Conservation (phyloP, 1,139 yeast species). For the Yamadazyma siamensis region DNA sequence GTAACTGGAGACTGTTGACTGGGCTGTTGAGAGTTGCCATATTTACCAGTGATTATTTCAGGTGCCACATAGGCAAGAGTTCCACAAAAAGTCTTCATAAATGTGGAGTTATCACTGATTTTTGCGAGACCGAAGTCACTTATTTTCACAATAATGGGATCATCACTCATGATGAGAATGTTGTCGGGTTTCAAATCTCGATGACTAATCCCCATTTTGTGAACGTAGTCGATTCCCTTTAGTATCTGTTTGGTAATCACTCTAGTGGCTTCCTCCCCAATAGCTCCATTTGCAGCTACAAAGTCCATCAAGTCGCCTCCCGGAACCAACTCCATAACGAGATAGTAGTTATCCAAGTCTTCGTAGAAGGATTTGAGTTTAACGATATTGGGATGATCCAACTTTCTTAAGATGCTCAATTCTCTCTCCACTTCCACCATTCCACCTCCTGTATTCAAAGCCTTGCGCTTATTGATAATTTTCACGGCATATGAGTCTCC, state of each 20-base stretch:
- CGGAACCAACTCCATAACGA: constrained; percentile 92
- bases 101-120: constrained; percentile 70
- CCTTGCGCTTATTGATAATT: constrained; percentile 78
- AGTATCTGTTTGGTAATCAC: constrained; percentile 82
- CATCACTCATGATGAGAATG: constrained; percentile 84
- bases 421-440: constrained; percentile 78
- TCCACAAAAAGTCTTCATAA: constrained; percentile 87
- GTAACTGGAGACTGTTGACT: constrained; percentile 11
- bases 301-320: constrained; percentile 99
- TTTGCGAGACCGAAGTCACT: constrained; percentile 93
- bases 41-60: constrained; percentile 78
- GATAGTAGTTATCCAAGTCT: constrained; percentile 73
- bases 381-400: constrained; percentile 85
- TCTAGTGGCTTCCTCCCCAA: constrained; percentile 85
- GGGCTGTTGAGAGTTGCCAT: constrained; percentile 28
- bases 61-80: constrained; percentile 93
- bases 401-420: constrained; percentile 67
- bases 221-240: constrained; percentile 83
- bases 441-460: constrained; percentile 68
- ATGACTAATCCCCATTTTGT: constrained; percentile 84
- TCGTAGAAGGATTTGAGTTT: constrained; percentile 79
- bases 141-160: constrained; percentile 83
- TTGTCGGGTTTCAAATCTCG: constrained; percentile 93
- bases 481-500: constrained; percentile 89
- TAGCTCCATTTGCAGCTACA: constrained; percentile 87